Evolutionary conservation across 1,284 basidiomycete species (phyloP), one percentile per base, ranked within the genome.

Genomic region (Wallemia ichthyophaga): DNA sequence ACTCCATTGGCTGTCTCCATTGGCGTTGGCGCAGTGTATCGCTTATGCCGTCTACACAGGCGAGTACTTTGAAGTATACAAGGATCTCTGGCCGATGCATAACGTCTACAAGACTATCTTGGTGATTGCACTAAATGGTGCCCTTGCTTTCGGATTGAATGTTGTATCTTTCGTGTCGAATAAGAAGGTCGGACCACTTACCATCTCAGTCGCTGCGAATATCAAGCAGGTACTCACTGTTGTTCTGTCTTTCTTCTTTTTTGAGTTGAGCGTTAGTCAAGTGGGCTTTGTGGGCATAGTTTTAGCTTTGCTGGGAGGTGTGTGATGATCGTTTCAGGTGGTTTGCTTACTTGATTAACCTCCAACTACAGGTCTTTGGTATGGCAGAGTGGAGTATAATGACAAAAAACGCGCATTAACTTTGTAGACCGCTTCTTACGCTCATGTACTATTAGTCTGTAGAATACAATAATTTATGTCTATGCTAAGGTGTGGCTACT

Each of bases 181-280:
- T 71, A 82, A 82, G 69, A 81, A 82, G 67, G 81, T 85, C 0
- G 86, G 87, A 1, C 80, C 85, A 15, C 67, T 88, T 61, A 82
- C 81, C 57, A 89, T 88, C 80, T 83, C 80, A 61, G 88, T 88
- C 28, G 83, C 85, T 59, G 85, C 80, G 58, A 88, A 89, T 66
- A 78, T 88, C 60, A 95, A 95, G 71, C 89, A 94, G 68, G 89
- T 88, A n/a, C 69, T 94, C 62, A 91, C 88, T 1, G 81, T 94
- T 62, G 73, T 88, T 1, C 78, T 82, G 58, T 85, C 87, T 0
- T 84, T 94, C 11, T 64, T 76, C 32, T 75, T 92, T 28, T 94
- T 94, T 70, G 72, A 88, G 67, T 71, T 92, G 57, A 76, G 76
- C 11, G 85, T 94, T 67, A 83, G 81, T 0, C 2, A 54, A 24